Percentiles rank a stretch among this genome's conserved stretches.
Conservation (phyloP, 352 stramenopile genomes). For the Globisporangium echinulatum region DNA sequence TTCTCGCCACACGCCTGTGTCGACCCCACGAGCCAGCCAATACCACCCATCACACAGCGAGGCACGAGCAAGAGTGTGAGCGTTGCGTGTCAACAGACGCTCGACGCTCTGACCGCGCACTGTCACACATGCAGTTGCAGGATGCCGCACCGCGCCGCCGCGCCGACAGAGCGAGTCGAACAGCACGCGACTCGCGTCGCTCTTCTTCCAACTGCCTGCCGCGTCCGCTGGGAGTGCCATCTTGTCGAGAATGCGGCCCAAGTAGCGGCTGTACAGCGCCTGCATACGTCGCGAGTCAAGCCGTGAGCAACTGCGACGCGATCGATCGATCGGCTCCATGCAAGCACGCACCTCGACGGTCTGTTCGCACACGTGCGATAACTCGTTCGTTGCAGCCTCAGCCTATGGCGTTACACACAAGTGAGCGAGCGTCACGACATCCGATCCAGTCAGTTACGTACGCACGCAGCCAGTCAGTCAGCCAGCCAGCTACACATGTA, state of each 20-base stretch:
- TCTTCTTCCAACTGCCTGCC: conserved; percentile 52
- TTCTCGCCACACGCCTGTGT: conserved; percentile 52
- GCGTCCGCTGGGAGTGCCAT: conserved; percentile 43
- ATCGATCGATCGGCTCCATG: too few species aligned
- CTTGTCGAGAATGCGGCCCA: conserved; percentile 42
- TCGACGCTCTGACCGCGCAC: neutral
- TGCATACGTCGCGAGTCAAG: conserved; percentile 9
- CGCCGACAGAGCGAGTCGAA: conserved; percentile 78
- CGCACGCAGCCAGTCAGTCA: too few species aligned
- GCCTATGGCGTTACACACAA: conserved; percentile 23
- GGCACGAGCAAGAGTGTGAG: neutral
- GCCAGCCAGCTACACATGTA: conserved; percentile 7
- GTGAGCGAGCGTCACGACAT: too few species aligned
- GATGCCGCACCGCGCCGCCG: conserved; percentile 36
- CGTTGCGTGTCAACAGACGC: neutral
- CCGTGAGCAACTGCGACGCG: neutral
- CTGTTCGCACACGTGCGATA: conserved; percentile 24
- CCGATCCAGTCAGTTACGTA: too few species aligned
- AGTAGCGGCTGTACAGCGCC: conserved; percentile 49
- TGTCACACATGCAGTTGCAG: too few species aligned
- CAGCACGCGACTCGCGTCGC: conserved; percentile 41
- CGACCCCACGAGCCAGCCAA: neutral
- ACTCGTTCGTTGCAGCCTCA: conserved; percentile 19
- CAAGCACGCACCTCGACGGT: conserved; percentile 35
- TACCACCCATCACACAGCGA: neutral